Evolutionary conservation across 139 green algal genomes (phyloP), one percentile per base, ranked within the genome.

Genomic region (Chlorella sp.): DNA sequence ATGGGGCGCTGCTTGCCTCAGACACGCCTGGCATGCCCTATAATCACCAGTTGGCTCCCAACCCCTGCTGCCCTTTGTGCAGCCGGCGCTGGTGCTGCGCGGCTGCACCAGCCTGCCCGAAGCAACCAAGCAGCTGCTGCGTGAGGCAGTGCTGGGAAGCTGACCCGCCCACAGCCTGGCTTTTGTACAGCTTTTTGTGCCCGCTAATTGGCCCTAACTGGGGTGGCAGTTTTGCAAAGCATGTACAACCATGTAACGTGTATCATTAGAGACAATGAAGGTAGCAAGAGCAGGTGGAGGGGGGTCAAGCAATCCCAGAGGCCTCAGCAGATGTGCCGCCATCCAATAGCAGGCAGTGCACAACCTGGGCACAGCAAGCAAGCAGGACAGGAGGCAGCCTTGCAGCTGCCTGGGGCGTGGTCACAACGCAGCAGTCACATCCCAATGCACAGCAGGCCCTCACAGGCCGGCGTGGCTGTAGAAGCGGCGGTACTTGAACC

Each of bases 401-500:
- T 60, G 9, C 51, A 24, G 51, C 51, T 60, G 51, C 51, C 16
- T 60, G 24, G 11, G 51, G 51, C 16, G 14, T 24, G 51, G 9
- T 20, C 51, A 11, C 51, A 60, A 60, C 16, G 51, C 16, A 11
- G 4, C 14, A 60, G 9, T 16, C 51, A 60, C 9, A 26, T 11
- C 51, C 51, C 11, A 54, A 7, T 11, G 8, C 7, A 16, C 51
- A 60, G 13, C 51, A 2, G 51, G 13, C 16, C 13, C 22, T 60
- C 51, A 60, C 51, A 60, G 51, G 51, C 51, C 51, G 51, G 51
- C 51, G 16, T 60, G 51, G 51, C 51, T 60, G 28, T 62, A 78
- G 43, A 34, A 38, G n/a, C 76, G 78, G 8, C 78, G 65, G 32
- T 84, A 84, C 43, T 84, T 84, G 64, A 44, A 32, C 11, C 78